phyloP scores from a whole-genome alignment of 2,329 filamentous ascomycete genomes.

The Ophiostoma himal-ulmi region DNA sequence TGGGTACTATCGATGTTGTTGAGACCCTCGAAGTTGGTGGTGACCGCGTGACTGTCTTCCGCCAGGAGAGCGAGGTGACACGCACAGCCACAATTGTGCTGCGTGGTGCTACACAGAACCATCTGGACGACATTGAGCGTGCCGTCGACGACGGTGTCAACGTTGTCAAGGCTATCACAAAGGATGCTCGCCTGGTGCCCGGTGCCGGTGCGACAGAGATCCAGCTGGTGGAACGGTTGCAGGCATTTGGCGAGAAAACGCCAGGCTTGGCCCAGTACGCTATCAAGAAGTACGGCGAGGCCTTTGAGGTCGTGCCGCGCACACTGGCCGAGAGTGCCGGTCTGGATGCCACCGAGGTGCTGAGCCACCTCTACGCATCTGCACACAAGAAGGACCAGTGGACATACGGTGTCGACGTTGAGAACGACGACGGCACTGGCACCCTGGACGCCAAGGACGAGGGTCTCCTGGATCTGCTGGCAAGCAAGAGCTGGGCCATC shows the following conservation, averaged over 20 bases:
- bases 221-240: slow-evolving; percentile 87
- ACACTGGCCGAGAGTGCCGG: slow-evolving; percentile 92
- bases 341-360: slow-evolving; percentile 91
- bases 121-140: slow-evolving; percentile 93
- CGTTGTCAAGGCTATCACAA: slow-evolving; percentile 95
- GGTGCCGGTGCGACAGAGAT: slow-evolving; percentile 93
- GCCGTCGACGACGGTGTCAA: slow-evolving; percentile 98
- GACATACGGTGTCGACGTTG: slow-evolving; percentile 89
- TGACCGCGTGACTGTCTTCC: slow-evolving; percentile 95
- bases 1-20: slow-evolving; percentile 89
- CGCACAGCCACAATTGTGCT: slow-evolving; percentile 91
- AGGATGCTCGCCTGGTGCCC: slow-evolving; percentile 83
- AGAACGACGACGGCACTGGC: slow-evolving; percentile 76
- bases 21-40: slow-evolving; percentile 97
- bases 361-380: slow-evolving; percentile 86
- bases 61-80: slow-evolving; percentile 89
- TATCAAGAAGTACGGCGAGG: slow-evolving; percentile 95
- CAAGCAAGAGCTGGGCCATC: slow-evolving; percentile 94
- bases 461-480: slow-evolving; percentile 86
- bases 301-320: slow-evolving; percentile 93
- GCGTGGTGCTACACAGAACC: slow-evolving; percentile 93
- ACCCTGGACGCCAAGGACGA: slow-evolving; percentile 79
- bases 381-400: slow-evolving; percentile 86
- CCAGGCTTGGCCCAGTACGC: slow-evolving; percentile 90
- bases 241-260: slow-evolving; percentile 84